These are phyloP conservation scores for Talaromyces marneffei DNA, from an alignment of 2,329 filamentous ascomycete species.

Conservation along the genomic window DNA sequence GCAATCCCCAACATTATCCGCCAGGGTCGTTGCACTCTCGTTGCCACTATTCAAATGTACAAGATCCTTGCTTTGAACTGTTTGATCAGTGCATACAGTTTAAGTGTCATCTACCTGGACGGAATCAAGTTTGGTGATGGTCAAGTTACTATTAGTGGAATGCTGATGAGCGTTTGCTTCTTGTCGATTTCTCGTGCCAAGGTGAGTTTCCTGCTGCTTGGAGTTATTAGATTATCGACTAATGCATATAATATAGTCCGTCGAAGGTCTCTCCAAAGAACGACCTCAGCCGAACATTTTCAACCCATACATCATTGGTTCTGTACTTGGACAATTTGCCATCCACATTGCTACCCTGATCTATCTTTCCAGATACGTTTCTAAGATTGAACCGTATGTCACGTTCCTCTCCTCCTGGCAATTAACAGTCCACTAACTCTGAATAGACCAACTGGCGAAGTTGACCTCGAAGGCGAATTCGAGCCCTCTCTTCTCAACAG, in stretches of 20 bases:
- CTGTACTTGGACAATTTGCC: slow-evolving; percentile 93
- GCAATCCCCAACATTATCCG: slow-evolving; percentile 98
- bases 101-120: slow-evolving; percentile 92
- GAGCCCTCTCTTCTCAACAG: slow-evolving; percentile 89
- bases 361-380: slow-evolving; percentile 86
- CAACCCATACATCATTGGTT: slow-evolving; percentile 97
- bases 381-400: slow-evolving; percentile 75
- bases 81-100: slow-evolving; percentile 92
- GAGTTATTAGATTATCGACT: slow-evolving; percentile 4
- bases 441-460: slow-evolving; percentile 40
- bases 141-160: slow-evolving; percentile 96
- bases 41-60: slow-evolving; percentile 99
- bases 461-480: slow-evolving; percentile 95
- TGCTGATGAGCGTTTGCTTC: slow-evolving; percentile 99
- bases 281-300: slow-evolving; percentile 98
- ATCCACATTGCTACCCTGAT: slow-evolving; percentile 91
- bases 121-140: slow-evolving; percentile 99
- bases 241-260: slow-evolving; percentile 52
- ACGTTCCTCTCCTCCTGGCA: background rate
- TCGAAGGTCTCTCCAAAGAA: slow-evolving; percentile 93
- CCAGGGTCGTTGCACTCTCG: slow-evolving; percentile 92
- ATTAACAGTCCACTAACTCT: background rate
- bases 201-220: slow-evolving; percentile 36
- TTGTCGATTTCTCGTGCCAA: slow-evolving; percentile 95
- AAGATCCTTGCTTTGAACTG: slow-evolving; percentile 98